Evolutionary conservation across 257 asterid species (phyloP).

Genomic region (Solanum appendiculatum): DNA sequence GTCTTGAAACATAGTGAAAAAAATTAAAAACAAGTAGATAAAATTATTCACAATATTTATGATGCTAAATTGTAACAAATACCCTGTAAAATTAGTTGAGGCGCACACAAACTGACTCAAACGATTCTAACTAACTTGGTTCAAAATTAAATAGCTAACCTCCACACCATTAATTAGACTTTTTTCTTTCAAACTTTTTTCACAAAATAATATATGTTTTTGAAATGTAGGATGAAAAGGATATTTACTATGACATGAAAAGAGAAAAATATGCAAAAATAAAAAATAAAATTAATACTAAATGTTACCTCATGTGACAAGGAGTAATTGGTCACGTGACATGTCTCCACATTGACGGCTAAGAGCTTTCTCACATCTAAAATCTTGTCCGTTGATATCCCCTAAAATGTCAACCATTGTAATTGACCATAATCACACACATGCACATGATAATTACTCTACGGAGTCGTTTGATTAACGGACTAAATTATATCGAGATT

Average conservation of each 20-base stretch:
- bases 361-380: conserved; percentile 83
- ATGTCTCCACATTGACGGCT: conserved; percentile 70
- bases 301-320: conserved; percentile 76
- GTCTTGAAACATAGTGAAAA: rapidly evolving
- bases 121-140: neutral
- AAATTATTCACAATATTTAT: neutral
- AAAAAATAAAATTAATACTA: neutral
- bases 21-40: neutral
- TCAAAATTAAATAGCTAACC: neutral
- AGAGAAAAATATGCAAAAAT: neutral
- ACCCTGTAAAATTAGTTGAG: neutral
- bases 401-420: conserved; percentile 23
- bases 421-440: neutral
- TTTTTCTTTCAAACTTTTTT: neutral
- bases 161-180: neutral
- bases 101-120: neutral
- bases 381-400: conserved; percentile 93
- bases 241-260: neutral
- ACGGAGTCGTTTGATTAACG: neutral
- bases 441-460: neutral
- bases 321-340: conserved; percentile 78
- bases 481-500: neutral
- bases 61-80: neutral
- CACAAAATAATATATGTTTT: neutral
- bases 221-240: neutral